Evolutionary conservation across 1,139 yeast genomes (phyloP), one percentile per base, ranked within the genome.

Genomic region (Geotrichum klebahnii): DNA sequence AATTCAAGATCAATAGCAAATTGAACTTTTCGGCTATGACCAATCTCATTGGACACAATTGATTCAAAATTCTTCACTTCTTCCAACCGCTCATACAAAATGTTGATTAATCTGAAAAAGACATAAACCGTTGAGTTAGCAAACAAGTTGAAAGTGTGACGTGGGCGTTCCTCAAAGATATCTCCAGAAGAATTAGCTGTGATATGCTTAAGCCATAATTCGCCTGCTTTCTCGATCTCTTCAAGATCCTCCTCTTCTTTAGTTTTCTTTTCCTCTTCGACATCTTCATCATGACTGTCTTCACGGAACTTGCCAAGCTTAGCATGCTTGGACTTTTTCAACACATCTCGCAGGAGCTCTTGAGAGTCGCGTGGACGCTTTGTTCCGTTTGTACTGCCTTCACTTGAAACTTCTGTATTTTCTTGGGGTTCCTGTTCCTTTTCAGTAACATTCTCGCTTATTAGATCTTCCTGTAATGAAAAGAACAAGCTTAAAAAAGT

Each of bases 41-140:
- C 61, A 53, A 90, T 78, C 55, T 92, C 97, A 37, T 76, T 71
- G n/a, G 84, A 76, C 5, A 86, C 95, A 26, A 68, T 77, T 1
- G 73, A 78, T 79, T 82, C 80, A 79, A 62, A 74, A 8, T 70
- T 67, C 68, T 90, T 92, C 51, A 90, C 80, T 60, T 88, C 96
- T 44, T 74, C 72, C 50, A 92, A 72, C 60, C 99, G 80, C 61
- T 81, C 84, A 65, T 87, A 92, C 28, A 92, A 70, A 2, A 88
- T 86, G 57, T 87, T 82, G 64, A 90, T 74, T 61, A 85, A 84
- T 60, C 99, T 85, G 78, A 89, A 80, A 63, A 92, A 89, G 36
- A 90, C 89, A 64, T 92, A 92, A 39, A 90, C 79, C 50, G 92
- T 81, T n/a, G 97, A 84, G 67, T 90, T 92, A 57, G 89, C 85